Base-by-base conservation (phyloP, 2,329 filamentous ascomycete species). In the Aureobasidium lini region DNA sequence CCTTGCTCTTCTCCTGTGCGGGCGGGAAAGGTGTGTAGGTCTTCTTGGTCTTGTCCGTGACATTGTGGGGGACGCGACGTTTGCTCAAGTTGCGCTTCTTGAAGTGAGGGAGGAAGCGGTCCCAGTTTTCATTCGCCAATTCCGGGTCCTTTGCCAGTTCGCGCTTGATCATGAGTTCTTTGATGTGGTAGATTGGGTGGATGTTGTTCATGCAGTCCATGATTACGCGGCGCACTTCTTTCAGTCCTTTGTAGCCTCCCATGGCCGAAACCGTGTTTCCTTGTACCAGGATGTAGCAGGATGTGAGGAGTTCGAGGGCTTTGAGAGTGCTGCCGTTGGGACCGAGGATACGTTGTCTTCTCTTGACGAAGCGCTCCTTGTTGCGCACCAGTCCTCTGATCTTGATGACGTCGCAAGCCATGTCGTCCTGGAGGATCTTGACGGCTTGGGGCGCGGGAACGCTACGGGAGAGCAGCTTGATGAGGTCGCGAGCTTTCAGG, bases 161-260 rank as follows among this genome's bases (percentile, higher is more conserved):
- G 16, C 88, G 85, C 77, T 94, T 95, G 72, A 96, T 94, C 90
- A 95, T 94, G 65, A 94, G 80, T 72, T 92, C 88, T 75, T 99
- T 97, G 75, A 99, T 95, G 65, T 95, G 90, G 76, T 99, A 89
- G 67, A 89, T 89, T 1, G 86, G 87, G 67, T 90, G 94, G 60
- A 96, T 85, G 71, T 99, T 99, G 69, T 84, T 84, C 94, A 99
- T 97, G 77, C 91, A 96, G 74, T 97, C 93, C 73, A 95, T 89
- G 39, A 97, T 84, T 18, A 96, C 85, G 56, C 91, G 82, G 48
- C 94, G 85, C 32, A 96, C 85, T 69, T 96, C 93, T 76, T 97
- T 97, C 48, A 99, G 75, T 2, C 90, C 91, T 74, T 95, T 96
- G 78, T 88, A 97, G 0, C 87, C 85, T 0, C 94, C 94, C 89